These are phyloP conservation scores for Rhazya stricta DNA, from an alignment of 257 asterid genomes.

Conservation along the genomic window DNA sequence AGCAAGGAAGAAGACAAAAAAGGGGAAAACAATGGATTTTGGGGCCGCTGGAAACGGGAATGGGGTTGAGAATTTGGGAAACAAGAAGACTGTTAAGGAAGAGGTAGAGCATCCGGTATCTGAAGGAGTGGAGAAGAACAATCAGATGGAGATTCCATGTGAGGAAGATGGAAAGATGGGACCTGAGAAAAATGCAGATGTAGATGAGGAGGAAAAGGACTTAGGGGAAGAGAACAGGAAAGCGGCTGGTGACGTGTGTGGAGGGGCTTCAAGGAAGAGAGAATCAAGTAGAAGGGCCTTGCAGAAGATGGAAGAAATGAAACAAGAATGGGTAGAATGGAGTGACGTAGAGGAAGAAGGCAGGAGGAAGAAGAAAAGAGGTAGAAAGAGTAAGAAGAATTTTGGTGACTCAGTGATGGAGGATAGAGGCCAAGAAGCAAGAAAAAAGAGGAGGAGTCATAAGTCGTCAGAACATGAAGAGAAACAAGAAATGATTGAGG, in stretches of 20 bases:
- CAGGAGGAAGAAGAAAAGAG: conserved; percentile 7
- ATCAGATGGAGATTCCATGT: not conserved
- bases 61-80: not conserved
- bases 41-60: not conserved
- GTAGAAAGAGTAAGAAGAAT: not conserved
- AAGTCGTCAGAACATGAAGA: conserved; percentile 4
- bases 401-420: conserved; percentile 9
- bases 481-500: conserved; percentile 17
- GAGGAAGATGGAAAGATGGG: not conserved
- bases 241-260: not conserved
- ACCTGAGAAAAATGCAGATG: not conserved
- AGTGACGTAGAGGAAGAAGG: not conserved
- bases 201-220: not conserved
- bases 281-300: not conserved
- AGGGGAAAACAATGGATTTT: not conserved
- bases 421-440: conserved; percentile 14
- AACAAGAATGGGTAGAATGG: not conserved
- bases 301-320: conserved; percentile 7
- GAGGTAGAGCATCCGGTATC: not conserved
- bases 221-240: not conserved
- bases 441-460: conserved; percentile 23
- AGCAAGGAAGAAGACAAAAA: not conserved
- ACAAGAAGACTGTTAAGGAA: not conserved
- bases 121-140: not conserved
- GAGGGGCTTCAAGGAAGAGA: not conserved